Base-by-base conservation (phyloP, 352 stramenopile genomes). In the Pythium rhizo-oryzae region DNA sequence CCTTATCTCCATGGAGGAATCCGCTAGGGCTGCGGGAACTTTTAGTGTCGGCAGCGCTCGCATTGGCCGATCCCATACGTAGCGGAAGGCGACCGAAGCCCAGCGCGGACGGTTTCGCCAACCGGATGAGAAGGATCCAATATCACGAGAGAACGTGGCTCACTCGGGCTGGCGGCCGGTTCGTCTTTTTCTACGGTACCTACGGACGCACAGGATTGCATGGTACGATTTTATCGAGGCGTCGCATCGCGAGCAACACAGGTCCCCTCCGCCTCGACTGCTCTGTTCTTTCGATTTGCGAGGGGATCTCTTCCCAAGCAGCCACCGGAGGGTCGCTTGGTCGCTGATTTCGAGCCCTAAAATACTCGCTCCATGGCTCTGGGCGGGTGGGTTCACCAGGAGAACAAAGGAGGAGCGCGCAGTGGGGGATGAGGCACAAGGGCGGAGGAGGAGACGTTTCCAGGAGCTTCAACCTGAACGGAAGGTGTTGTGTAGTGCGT, bases 401-500 rank as follows among this genome's bases (percentile, higher is more conserved):
- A 47, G 21, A 53, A 49, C 39, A 54, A 54, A 28, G 52, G 37
- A 58, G 18, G 33, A 58, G 46, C 41, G 15, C 6, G 4, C 2
- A 1, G 41, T 47, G 13, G 41, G 9, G 41, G 35, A 41, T 33
- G 35, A 8, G 41, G 35, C 35, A 12, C 7, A 41, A 41, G 12
- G 35, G 35, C 12, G 35, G 50, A 56, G 8, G 52, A 25, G 25
- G 24, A 53, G 57, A 7, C 57, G 57, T 63, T 62, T 62, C 55
- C 9, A 44, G 39, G 18, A 43, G 28, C 57, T 54, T 54, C 56
- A 62, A 62, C 57, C 24, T 62, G 25, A 0, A 23, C 6, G 28
- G 9, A 13, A 33, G 15, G 49, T 25, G 16, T 23, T 35, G n/a
- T 15, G 18, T 41, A 25, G 39, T 46, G 39, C 41, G 41, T 39